These are phyloP conservation scores for Marchantia polymorpha DNA, from an alignment of 225 moss, liverwort and hornwort species.

Conservation along the genomic window DNA sequence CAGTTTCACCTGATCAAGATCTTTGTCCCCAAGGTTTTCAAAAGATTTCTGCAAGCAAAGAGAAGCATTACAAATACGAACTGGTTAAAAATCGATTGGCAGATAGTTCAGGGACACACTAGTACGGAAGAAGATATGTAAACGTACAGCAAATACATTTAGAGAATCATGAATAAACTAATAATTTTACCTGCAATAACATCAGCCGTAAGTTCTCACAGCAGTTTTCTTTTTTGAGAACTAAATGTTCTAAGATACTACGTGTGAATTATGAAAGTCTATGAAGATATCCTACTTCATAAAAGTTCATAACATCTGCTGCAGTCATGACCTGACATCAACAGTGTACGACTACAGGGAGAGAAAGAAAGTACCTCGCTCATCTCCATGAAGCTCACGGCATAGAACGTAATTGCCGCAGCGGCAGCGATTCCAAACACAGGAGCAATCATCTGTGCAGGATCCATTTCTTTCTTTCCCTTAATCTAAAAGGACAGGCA, in stretches of 20 bases:
- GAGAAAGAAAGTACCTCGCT: conserved; percentile 46
- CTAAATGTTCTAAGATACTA: too few relatives aligned
- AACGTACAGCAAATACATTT: background rate
- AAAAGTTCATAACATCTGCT: too few relatives aligned
- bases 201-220: background rate
- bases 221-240: too few relatives aligned
- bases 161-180: background rate
- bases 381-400: conserved; percentile 88
- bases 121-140: background rate
- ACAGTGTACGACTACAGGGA: background rate
- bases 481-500: background rate
- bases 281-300: too few relatives aligned
- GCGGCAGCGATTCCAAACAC: conserved; percentile 87
- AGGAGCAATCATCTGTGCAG: conserved; percentile 66
- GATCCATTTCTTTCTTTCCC: conserved; percentile 57
- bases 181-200: too few relatives aligned
- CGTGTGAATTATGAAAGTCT: too few relatives aligned
- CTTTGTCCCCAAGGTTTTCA: conserved; percentile 57
- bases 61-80: background rate
- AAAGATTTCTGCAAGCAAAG: conserved; percentile 58
- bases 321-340: background rate
- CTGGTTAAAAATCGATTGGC: too few relatives aligned
- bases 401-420: conserved; percentile 86
- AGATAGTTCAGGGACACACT: background rate
- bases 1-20: conserved; percentile 42